Evolutionary conservation across 2,329 filamentous ascomycete genomes (phyloP).

Genomic region (Furcasterigmium furcatum): DNA sequence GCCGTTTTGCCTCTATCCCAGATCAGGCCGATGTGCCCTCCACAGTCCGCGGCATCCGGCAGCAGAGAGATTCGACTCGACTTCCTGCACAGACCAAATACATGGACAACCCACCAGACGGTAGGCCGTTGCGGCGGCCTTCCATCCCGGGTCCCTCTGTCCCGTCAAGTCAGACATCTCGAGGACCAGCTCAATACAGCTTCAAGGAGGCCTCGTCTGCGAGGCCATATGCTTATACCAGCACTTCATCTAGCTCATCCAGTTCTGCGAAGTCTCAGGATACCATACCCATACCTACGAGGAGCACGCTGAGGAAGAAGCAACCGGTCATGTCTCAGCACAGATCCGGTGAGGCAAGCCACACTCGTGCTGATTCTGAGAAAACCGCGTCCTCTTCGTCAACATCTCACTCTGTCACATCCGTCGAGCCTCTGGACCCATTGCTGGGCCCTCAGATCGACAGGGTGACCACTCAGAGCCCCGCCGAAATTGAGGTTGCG

Average conservation of each 20-base stretch:
- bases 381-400: constrained; percentile 41
- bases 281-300: constrained; percentile 25
- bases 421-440: constrained; percentile 22
- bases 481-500: constrained; percentile 36
- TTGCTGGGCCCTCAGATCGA: constrained; percentile 32
- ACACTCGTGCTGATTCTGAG: constrained; percentile 28
- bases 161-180: too few species aligned
- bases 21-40: neutral
- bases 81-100: too few species aligned
- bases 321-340: constrained; percentile 42
- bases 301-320: constrained; percentile 47
- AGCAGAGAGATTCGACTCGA: neutral
- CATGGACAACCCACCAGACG: too few species aligned
- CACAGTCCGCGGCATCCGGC: neutral
- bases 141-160: too few species aligned
- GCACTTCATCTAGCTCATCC: constrained; percentile 22
- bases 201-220: too few species aligned
- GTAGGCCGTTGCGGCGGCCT: too few species aligned
- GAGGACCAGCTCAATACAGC: too few species aligned
- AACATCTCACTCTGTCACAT: constrained; percentile 30
- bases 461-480: constrained; percentile 37
- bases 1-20: neutral
- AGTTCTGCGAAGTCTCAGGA: constrained; percentile 29
- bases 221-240: neutral
- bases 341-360: constrained; percentile 23